Conservation (phyloP, 2,329 filamentous ascomycete genomes). For the Lasiodiplodia citricola region DNA sequence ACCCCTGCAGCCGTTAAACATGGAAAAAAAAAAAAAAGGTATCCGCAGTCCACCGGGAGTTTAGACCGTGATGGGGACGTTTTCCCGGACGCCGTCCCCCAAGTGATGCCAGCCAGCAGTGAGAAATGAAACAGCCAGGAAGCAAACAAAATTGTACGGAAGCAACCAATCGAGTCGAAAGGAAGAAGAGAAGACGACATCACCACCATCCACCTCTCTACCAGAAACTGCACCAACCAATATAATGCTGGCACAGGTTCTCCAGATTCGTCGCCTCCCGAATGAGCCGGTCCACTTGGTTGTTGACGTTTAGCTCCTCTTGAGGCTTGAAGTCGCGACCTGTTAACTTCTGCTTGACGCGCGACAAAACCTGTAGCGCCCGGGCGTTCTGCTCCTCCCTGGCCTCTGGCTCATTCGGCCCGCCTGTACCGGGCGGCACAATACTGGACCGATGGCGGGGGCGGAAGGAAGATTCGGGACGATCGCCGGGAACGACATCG, state of each 20-base stretch:
- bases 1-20: background rate
- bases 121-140: background rate
- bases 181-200: background rate
- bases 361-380: conserved; percentile 86
- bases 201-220: conserved; percentile 45
- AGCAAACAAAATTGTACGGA: background rate
- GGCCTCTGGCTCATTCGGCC: conserved; percentile 45
- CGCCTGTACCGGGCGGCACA: conserved; percentile 40
- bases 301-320: conserved; percentile 82
- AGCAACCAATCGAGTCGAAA: background rate
- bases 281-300: conserved; percentile 93
- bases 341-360: conserved; percentile 94
- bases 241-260: conserved; percentile 98
- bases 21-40: background rate
- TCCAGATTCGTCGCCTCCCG: conserved; percentile 95
- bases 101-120: conserved; percentile 2
- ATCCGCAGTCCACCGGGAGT: background rate
- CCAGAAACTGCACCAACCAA: conserved; percentile 99
- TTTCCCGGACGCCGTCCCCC: background rate
- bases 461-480: conserved; percentile 39
- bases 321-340: conserved; percentile 87
- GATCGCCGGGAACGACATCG: conserved; percentile 44
- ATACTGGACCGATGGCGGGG: conserved; percentile 43
- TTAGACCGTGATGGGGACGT: background rate
- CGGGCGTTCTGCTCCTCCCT: conserved; percentile 89